These are phyloP conservation scores for Nigrospora sphaerica DNA, from an alignment of 2,329 filamentous ascomycete species.

Conservation along the genomic window DNA sequence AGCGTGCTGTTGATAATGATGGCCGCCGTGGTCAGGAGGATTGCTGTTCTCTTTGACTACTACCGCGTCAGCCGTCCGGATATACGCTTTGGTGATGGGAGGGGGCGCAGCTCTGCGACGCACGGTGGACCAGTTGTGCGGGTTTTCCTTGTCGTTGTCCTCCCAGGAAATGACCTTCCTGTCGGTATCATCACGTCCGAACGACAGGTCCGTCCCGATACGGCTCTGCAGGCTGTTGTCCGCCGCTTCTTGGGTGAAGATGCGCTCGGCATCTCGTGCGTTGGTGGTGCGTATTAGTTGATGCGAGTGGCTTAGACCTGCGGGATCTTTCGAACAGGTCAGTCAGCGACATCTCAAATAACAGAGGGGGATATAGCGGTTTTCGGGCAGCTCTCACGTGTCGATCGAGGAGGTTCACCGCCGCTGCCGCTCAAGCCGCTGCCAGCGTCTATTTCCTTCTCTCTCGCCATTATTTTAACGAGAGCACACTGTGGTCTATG, in stretches of 20 bases:
- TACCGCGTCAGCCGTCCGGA: neutral
- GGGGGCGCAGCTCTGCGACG: constrained; percentile 4
- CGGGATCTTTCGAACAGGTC: no score
- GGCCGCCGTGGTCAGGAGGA: constrained; percentile 48
- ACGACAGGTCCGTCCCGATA: no score
- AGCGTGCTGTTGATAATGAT: constrained; percentile 63
- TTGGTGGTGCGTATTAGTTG: constrained; percentile 16
- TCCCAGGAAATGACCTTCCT: constrained; percentile 37
- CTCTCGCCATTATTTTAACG: no score
- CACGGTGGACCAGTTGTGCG: constrained; percentile 42
- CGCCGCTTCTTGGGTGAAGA: constrained; percentile 33
- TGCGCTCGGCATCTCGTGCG: constrained; percentile 30
- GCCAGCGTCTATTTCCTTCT: no score
- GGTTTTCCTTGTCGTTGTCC: constrained; percentile 41
- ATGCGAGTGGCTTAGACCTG: no score
- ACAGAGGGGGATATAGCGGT: no score
- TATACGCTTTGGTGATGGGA: neutral
- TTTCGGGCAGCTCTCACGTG: no score
- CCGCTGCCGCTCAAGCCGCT: no score
- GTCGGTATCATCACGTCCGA: constrained; percentile 6
- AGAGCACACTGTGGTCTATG: no score
- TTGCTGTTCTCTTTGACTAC: constrained; percentile 44
- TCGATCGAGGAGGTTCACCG: no score
- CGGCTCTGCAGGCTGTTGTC: constrained; percentile 21
- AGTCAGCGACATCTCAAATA: no score